Evolutionary conservation across 805 yeast species (phyloP).

Genomic region (Cyberlindnera xylosilytica): DNA sequence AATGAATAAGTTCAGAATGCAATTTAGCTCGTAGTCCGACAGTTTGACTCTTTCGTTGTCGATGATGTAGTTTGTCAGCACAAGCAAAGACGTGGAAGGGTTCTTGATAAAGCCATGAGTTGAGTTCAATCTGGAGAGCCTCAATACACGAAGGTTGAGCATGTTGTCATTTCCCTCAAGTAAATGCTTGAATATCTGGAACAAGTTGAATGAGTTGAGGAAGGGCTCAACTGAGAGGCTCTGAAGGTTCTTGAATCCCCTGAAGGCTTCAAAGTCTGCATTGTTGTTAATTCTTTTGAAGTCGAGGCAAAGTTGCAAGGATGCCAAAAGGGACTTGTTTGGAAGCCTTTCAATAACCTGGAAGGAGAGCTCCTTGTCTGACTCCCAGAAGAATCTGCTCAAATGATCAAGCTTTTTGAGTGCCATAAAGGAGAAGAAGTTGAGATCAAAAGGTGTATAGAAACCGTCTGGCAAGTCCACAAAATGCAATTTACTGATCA

Average conservation of each 20-base stretch:
- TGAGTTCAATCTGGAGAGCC: constrained; percentile 18
- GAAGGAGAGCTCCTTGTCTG: constrained; percentile 34
- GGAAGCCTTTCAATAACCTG: constrained; percentile 33
- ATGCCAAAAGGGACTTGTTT: constrained; percentile 25
- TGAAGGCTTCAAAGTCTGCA: constrained; percentile 12
- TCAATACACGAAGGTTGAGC: constrained; percentile 14
- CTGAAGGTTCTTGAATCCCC: constrained; percentile 29
- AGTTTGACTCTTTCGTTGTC: constrained; percentile 14
- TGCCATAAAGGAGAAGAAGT: constrained; percentile 29
- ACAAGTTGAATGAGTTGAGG: constrained; percentile 27
- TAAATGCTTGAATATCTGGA: constrained; percentile 17
- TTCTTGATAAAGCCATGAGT: constrained; percentile 14
- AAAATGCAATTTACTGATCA: constrained; percentile 31
- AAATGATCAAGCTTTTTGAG: constrained; percentile 28
- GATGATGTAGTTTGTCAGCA: constrained; percentile 20
- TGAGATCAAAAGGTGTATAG: constrained; percentile 31
- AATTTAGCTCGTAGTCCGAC: constrained; percentile 18
- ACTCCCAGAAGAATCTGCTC: constrained; percentile 28
- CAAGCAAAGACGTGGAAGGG: constrained; percentile 17
- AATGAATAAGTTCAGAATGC: constrained; percentile 11
- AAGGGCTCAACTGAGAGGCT: constrained; percentile 37
- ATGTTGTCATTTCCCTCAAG: constrained; percentile 9
- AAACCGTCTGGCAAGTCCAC: constrained; percentile 41
- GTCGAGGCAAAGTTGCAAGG: constrained; percentile 33
- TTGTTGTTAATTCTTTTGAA: constrained; percentile 20